Conservation (phyloP, 768 basidiomycete species). For the Naganishia vishniacii region DNA sequence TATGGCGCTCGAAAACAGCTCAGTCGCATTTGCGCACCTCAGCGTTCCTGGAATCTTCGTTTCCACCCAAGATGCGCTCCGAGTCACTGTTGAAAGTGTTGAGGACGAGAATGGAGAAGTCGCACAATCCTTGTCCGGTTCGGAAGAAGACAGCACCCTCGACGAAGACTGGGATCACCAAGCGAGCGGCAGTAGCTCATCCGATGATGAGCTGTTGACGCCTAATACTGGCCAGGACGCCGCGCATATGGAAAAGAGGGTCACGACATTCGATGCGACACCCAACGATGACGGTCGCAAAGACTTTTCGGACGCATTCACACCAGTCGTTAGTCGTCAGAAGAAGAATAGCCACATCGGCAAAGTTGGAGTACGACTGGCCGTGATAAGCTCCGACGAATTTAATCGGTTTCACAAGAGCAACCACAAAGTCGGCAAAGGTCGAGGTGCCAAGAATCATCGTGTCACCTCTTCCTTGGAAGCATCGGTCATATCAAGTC, state of each 20-base stretch:
- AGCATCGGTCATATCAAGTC: not conserved
- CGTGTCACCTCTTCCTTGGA: not conserved
- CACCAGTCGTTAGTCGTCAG: conserved; percentile 8
- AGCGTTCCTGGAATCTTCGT: conserved; percentile 5
- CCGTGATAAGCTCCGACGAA: conserved; percentile 12
- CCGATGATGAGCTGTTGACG: not conserved
- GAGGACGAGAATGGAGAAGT: not conserved
- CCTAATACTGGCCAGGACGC: not conserved
- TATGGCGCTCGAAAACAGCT: not conserved
- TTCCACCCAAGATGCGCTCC: not conserved
- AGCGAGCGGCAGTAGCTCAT: conserved; percentile 1
- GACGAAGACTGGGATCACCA: conserved; percentile 9
- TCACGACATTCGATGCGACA: not conserved
- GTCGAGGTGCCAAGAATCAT: too few relatives aligned
- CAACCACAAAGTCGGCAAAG: not conserved
- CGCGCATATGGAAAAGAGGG: not conserved
- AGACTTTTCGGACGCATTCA: not conserved
- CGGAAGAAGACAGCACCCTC: not conserved
- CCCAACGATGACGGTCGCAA: not conserved
- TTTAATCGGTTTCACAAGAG: not conserved
- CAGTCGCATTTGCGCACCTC: conserved; percentile 3
- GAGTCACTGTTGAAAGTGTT: not conserved
- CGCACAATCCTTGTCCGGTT: not conserved
- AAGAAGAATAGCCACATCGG: conserved; percentile 10
- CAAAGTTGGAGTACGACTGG: conserved; percentile 10